Evolutionary conservation across 1,284 basidiomycete genomes (phyloP), one percentile per base, ranked within the genome.

Genomic region (Ganoderma boninense): DNA sequence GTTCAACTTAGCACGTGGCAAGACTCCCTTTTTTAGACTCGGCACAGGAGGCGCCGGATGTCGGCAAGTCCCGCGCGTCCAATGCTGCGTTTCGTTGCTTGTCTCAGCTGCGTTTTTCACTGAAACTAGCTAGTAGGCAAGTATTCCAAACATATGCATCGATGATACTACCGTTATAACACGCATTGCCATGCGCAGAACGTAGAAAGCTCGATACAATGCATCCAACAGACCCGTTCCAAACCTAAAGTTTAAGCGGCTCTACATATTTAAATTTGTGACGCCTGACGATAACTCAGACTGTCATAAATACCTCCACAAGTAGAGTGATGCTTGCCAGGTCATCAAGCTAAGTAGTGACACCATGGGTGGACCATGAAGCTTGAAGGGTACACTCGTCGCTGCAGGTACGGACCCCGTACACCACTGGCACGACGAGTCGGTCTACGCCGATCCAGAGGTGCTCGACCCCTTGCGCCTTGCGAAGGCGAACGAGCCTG

Each of bases 191-290:
- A 76, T 88, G 64, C 75, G 73, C 13, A 85, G 84, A 62, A 82
- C 88, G 82, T 76, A 77, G 64, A 38, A 85, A 85, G 67, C 71
- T 87, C 26, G 87, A 89, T 71, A 32, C 29, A 88, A 86, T 69
- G 87, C 88, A 74, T 71, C 89, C 60, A 82, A 84, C 63, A 86
- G 87, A 71, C 82, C 83, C 4, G 81, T 83, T 38, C 6, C 38
- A 10, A 5, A 38, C 26, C 20, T 11, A 10, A 6, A 43, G 14
- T 5, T 43, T 52, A 23, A 26, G 49, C 49, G 49, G 46, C 3
- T 26, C 49, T 13, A 6, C 26, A 13, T n/a, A n/a, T n/a, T n/a
- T n/a, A n/a, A n/a, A n/a, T n/a, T n/a, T n/a, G n/a, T n/a, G n/a
- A n/a, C n/a, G n/a, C n/a, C n/a, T n/a, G n/a, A n/a, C n/a, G n/a